Evolutionary conservation across 148 eudicot species (phyloP).

Genomic region (Cornus suecica): DNA sequence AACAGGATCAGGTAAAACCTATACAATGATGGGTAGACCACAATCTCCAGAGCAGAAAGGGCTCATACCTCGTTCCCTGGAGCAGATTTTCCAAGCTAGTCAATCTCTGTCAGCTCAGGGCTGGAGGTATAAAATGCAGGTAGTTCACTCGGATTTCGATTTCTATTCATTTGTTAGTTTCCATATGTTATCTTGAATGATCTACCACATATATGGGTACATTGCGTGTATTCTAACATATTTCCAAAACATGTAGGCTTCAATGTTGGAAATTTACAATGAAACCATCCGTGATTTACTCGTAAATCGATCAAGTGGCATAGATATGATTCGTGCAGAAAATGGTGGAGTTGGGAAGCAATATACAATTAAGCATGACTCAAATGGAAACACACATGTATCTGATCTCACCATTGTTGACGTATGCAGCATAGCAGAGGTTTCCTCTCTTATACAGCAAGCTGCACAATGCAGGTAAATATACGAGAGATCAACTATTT

Average conservation of each 20-base stretch:
- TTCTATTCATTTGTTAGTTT: background rate
- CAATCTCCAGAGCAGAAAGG: constrained; percentile 62
- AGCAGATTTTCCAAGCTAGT: constrained; percentile 70
- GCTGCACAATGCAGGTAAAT: constrained; percentile 71
- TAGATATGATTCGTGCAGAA: constrained; percentile 44
- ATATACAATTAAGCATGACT: constrained; percentile 60
- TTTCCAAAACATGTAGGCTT: constrained; percentile 39
- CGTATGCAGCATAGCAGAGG: constrained; percentile 69
- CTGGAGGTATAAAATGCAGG: constrained; percentile 83
- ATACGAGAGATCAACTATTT: background rate
- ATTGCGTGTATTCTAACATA: background rate
- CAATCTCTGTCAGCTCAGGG: constrained; percentile 64
- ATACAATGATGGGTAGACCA: constrained; percentile 84
- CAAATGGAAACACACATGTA: constrained; percentile 62
- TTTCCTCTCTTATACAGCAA: constrained; percentile 63
- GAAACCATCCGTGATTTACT: constrained; percentile 69
- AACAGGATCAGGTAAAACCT: constrained; percentile 80
- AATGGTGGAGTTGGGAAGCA: constrained; percentile 56
- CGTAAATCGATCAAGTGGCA: constrained; percentile 41
- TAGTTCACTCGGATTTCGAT: background rate
- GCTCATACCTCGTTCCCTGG: constrained; percentile 75
- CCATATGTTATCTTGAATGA: background rate
- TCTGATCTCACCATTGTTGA: constrained; percentile 77
- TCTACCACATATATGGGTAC: background rate
- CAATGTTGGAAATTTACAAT: constrained; percentile 75